These are phyloP conservation scores for Chaetomium sp. DNA, from an alignment of 2,329 filamentous ascomycete species.

Conservation along the genomic window DNA sequence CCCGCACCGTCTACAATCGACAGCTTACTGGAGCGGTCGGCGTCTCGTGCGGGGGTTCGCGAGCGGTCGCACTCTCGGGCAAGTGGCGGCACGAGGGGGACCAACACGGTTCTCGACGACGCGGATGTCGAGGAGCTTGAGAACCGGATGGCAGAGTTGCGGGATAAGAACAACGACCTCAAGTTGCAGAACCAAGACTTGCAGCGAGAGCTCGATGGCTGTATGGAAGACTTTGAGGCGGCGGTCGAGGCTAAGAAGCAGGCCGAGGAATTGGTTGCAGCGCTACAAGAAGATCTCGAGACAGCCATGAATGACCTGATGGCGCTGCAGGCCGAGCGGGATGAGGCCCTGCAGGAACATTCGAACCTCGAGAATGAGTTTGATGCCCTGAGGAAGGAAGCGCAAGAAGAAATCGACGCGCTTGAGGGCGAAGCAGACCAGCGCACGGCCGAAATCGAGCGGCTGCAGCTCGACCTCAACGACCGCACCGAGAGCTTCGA, in stretches of 20 bases:
- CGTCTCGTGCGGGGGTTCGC: constrained; percentile 73
- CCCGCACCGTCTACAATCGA: constrained; percentile 70
- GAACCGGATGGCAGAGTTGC: constrained; percentile 76
- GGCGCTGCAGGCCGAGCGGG: constrained; percentile 77
- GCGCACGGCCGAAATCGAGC: constrained; percentile 69
- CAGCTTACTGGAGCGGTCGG: constrained; percentile 91
- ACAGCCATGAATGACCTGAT: constrained; percentile 78
- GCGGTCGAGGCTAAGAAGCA: constrained; percentile 65
- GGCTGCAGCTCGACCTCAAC: constrained; percentile 70
- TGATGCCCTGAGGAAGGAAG: constrained; percentile 61
- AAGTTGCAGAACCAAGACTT: constrained; percentile 90
- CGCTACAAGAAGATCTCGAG: constrained; percentile 80
- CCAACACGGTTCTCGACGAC: constrained; percentile 62
- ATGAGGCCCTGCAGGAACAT: constrained; percentile 75
- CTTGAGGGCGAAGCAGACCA: constrained; percentile 73
- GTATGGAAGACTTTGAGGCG: constrained; percentile 76
- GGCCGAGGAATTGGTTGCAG: constrained; percentile 58
- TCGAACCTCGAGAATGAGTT: constrained; percentile 60
- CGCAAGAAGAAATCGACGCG: constrained; percentile 66
- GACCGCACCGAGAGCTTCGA: constrained; percentile 84
- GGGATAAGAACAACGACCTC: constrained; percentile 82
- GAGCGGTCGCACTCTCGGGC: constrained; percentile 73
- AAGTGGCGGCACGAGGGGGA: constrained; percentile 68
- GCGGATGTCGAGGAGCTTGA: constrained; percentile 84
- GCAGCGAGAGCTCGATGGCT: constrained; percentile 77